Base-by-base conservation (phyloP, 1,139 yeast genomes). In the Candida buenavistaensis region DNA sequence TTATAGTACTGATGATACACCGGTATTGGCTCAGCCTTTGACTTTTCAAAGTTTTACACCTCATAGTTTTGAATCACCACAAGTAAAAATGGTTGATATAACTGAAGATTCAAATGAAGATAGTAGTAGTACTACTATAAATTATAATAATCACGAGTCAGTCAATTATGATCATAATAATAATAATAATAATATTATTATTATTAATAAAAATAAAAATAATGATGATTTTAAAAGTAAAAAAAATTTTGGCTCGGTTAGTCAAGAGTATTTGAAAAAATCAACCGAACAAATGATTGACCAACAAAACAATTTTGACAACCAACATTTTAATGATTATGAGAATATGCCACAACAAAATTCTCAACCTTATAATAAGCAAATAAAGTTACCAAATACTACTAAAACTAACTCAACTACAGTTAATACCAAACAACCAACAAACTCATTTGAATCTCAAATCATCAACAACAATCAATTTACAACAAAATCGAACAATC, bases 21-120 rank as follows among this genome's bases (percentile, higher is more conserved):
- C 64, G 3, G 48, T 52, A 4, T 42, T 57, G 30, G 45, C 50
- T 12, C 56, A 51, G 32, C 57, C 60, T 11, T 59, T 59, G 19
- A 51, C 59, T 5, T 54, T 59, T 30, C 48, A 50, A 28, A 49
- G 48, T 25, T 42, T 44, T 22, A 51, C 47, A 3, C 47, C 42
- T 7, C 49, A 44, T 32, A 33, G 37, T 27, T 28, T 32, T 26
- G 39, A 43, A 21, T 44, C 48, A 4, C 49, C 49, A 10, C 44
- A 37, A 21, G 35, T 45, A 14, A 41, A 38, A 30, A 37, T 45
- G 13, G 35, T 45, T 27, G 41, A 41, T 17, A 36, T 36, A 3
- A 33, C 15, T 22, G 32, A 29, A 29, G 31, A 28, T 14, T 22
- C 23, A 8, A 23, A 14, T 9, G n/a, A n/a, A 14, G 31, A 14